Evolutionary conservation across 306 rosid species (phyloP).

Genomic region (Pterocarpus macrocarpus): DNA sequence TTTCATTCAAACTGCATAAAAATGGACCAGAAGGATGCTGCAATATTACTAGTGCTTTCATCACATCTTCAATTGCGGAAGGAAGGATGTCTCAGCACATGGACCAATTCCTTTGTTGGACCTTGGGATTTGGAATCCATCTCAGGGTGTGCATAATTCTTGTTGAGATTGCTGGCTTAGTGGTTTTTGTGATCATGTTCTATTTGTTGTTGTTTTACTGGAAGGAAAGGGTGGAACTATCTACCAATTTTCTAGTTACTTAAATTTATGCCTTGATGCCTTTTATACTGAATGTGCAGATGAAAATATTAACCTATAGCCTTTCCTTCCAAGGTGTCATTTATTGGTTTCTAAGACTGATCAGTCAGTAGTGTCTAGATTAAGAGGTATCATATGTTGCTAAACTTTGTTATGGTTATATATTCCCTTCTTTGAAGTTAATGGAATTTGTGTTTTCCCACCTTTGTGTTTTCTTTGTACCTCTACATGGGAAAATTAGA

Average conservation of each 20-base stretch:
- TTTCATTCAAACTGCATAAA: slow-evolving; percentile 63
- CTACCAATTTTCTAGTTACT: slow-evolving; percentile 25
- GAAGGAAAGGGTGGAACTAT: slow-evolving; percentile 28
- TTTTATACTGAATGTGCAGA: slow-evolving; percentile 58
- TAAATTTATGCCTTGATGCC: slow-evolving; percentile 47
- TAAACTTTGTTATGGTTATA: slow-evolving; percentile 29
- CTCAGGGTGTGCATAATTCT: slow-evolving; percentile 98
- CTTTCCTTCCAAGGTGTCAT: slow-evolving; percentile 92
- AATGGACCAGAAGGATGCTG: slow-evolving; percentile 85
- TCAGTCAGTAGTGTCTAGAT: slow-evolving; percentile 76
- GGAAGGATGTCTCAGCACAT: slow-evolving; percentile 85
- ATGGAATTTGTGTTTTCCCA: slow-evolving; percentile 4
- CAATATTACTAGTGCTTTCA: slow-evolving; percentile 80
- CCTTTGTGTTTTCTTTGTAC: slow-evolving; percentile 33
- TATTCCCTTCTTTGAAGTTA: slow-evolving; percentile 19
- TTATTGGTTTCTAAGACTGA: slow-evolving; percentile 77
- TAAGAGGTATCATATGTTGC: slow-evolving; percentile 71
- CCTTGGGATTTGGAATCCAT: slow-evolving; percentile 88
- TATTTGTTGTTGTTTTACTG: background rate
- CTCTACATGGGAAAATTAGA: background rate
- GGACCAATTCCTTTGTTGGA: slow-evolving; percentile 99
- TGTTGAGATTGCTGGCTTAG: slow-evolving; percentile 61
- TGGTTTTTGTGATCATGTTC: slow-evolving; percentile 42
- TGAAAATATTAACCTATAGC: slow-evolving; percentile 96
- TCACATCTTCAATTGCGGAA: slow-evolving; percentile 93